phyloP scores from a whole-genome alignment of 2,329 filamentous ascomycete species.

The Calonectria pauciramosa region DNA sequence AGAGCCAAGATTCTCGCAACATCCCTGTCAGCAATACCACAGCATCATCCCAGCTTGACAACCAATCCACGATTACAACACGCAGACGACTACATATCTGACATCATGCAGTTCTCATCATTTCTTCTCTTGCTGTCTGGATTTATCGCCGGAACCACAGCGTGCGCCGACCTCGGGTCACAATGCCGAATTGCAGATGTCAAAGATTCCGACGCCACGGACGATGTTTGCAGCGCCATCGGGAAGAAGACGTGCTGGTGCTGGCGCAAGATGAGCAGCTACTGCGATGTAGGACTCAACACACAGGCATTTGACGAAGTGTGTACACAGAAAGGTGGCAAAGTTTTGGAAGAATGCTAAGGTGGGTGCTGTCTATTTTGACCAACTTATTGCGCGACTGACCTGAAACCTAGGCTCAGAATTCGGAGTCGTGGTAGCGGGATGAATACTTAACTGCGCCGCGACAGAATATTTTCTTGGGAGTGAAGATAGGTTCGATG shows the following conservation, averaged over 20 bases:
- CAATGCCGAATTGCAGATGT: not conserved
- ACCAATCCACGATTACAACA: not conserved
- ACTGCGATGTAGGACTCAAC: constrained; percentile 1
- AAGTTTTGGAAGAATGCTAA: not conserved
- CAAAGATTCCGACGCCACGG: not conserved
- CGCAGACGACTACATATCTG: not conserved
- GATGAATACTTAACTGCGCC: too few relatives aligned
- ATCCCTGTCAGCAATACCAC: not conserved
- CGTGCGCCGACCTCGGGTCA: not conserved
- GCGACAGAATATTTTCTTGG: too few relatives aligned
- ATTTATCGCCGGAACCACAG: not conserved
- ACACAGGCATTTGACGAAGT: not conserved
- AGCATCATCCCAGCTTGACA: not conserved
- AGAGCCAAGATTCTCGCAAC: not conserved
- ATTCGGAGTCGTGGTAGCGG: not conserved
- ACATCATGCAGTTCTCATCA: not conserved
- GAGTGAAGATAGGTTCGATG: too few relatives aligned
- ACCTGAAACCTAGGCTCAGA: not conserved
- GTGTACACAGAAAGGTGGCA: not conserved
- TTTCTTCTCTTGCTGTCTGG: not conserved
- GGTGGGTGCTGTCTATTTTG: not conserved
- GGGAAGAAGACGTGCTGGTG: not conserved
- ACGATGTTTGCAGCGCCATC: not conserved
- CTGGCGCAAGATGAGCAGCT: not conserved
- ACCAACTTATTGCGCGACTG: not conserved